Percentiles rank a stretch among this genome's conserved stretches.
Conservation (phyloP, 192 early-diverging fungal species). For the Coemansia sp. region DNA sequence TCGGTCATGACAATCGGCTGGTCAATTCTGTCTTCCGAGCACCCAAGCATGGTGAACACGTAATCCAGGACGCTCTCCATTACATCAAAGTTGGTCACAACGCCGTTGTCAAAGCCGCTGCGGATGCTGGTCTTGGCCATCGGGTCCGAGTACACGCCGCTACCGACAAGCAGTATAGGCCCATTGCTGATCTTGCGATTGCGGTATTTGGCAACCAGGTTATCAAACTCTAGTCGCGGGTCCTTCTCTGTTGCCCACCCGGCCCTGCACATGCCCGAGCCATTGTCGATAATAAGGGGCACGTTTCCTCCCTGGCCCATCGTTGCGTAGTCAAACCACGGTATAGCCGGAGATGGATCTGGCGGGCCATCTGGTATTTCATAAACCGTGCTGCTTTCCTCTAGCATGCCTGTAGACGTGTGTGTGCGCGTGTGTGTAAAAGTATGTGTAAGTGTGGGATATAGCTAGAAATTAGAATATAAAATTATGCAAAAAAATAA, state of each 20-base stretch:
- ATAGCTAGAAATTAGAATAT: not conserved
- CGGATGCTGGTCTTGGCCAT: conserved; percentile 49
- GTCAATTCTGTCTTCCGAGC: conserved; percentile 63
- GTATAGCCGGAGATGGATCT: conserved; percentile 34
- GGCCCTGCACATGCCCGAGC: conserved; percentile 73
- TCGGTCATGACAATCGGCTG: conserved; percentile 91
- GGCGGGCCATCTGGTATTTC: conserved; percentile 51
- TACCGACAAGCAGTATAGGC: conserved; percentile 33
- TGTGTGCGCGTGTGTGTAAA: not conserved
- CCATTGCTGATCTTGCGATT: conserved; percentile 35
- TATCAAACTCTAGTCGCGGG: conserved; percentile 63
- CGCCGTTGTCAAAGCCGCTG: conserved; percentile 37
- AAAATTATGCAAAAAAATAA: too few species aligned
- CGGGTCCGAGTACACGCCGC: conserved; percentile 35
- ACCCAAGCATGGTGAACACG: conserved; percentile 74
- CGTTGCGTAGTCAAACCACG: conserved; percentile 55
- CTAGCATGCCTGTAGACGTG: not conserved
- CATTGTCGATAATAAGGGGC: conserved; percentile 71
- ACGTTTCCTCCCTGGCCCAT: conserved; percentile 37
- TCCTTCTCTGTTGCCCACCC: conserved; percentile 72
- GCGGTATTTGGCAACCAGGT: conserved; percentile 72
- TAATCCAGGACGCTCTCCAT: conserved; percentile 86
- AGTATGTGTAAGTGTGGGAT: not conserved
- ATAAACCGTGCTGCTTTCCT: conserved; percentile 16
- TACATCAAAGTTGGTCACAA: conserved; percentile 45